These are phyloP conservation scores for Pythium aquatile DNA, from an alignment of 352 stramenopile species.

Conservation along the genomic window DNA sequence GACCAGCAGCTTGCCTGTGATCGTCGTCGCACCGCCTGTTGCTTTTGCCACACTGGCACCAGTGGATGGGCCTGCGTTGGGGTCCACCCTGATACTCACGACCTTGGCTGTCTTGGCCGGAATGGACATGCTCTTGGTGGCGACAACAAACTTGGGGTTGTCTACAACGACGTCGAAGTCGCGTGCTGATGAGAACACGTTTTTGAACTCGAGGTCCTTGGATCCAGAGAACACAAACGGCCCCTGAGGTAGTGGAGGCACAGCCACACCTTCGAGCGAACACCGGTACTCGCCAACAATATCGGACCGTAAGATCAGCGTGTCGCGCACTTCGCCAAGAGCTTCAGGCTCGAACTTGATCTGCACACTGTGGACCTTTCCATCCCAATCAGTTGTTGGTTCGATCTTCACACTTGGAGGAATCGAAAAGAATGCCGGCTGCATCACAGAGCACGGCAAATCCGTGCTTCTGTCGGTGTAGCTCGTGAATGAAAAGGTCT, in stretches of 20 bases:
- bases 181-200: conserved; percentile 76
- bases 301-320: conserved; percentile 59
- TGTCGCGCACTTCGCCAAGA: conserved; percentile 84
- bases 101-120: conserved; percentile 60
- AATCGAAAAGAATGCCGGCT: conserved; percentile 73
- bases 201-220: conserved; percentile 88
- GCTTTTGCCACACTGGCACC: not conserved
- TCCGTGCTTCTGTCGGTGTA: conserved; percentile 44
- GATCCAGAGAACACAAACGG: conserved; percentile 68
- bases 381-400: conserved; percentile 67
- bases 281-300: conserved; percentile 83
- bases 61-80: conserved; percentile 8
- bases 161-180: conserved; percentile 86
- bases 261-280: conserved; percentile 71
- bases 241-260: conserved; percentile 77
- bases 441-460: conserved; percentile 52
- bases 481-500: conserved; percentile 79
- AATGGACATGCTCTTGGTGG: conserved; percentile 55
- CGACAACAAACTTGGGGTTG: conserved; percentile 67
- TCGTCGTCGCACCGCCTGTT: not conserved
- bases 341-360: conserved; percentile 89
- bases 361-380: conserved; percentile 49
- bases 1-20: conserved; percentile 78
- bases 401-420: conserved; percentile 50
- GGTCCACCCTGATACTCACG: conserved; percentile 66